phyloP scores from a whole-genome alignment of 768 basidiomycete genomes.

The Fibroporia radiculosa region DNA sequence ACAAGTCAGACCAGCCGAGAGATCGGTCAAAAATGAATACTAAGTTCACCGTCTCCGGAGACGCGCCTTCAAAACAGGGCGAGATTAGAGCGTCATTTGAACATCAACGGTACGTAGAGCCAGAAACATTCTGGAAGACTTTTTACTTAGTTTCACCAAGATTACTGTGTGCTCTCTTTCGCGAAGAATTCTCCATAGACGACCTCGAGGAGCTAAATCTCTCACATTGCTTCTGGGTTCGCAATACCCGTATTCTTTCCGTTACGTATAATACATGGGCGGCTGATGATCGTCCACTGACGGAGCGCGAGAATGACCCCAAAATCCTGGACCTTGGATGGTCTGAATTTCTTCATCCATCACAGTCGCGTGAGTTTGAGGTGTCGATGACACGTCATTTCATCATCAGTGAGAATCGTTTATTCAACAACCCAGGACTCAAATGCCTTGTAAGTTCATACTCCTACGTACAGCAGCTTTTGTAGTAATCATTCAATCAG shows the following conservation, averaged over 20 bases:
- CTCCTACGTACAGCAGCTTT: too few relatives aligned
- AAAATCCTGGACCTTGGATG: slow-evolving; percentile 31
- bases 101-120: slow-evolving; percentile 18
- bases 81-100: slow-evolving; percentile 16
- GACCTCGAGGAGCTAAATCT: slow-evolving; percentile 23
- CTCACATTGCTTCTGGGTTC: slow-evolving; percentile 24
- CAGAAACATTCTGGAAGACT: too few relatives aligned
- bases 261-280: slow-evolving; percentile 30
- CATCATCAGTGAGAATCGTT: slow-evolving; percentile 10
- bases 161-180: background rate
- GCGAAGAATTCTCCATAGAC: slow-evolving; percentile 13
- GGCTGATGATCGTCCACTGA: slow-evolving; percentile 24
- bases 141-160: too few relatives aligned
- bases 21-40: slow-evolving; percentile 20
- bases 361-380: slow-evolving; percentile 6
- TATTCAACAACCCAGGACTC: slow-evolving; percentile 11
- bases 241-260: slow-evolving; percentile 25
- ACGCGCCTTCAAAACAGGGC: slow-evolving; percentile 3
- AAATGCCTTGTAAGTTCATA: slow-evolving; percentile 9
- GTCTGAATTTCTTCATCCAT: slow-evolving; percentile 30
- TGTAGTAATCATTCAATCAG: background rate
- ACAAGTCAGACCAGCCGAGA: slow-evolving; percentile 4
- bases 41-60: slow-evolving; percentile 8
- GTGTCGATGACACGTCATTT: slow-evolving; percentile 8
- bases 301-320: slow-evolving; percentile 25